Evolutionary conservation across 2,329 filamentous ascomycete genomes (phyloP), one percentile per base, ranked within the genome.

Genomic region (Ceratocystis cacaofunesta): DNA sequence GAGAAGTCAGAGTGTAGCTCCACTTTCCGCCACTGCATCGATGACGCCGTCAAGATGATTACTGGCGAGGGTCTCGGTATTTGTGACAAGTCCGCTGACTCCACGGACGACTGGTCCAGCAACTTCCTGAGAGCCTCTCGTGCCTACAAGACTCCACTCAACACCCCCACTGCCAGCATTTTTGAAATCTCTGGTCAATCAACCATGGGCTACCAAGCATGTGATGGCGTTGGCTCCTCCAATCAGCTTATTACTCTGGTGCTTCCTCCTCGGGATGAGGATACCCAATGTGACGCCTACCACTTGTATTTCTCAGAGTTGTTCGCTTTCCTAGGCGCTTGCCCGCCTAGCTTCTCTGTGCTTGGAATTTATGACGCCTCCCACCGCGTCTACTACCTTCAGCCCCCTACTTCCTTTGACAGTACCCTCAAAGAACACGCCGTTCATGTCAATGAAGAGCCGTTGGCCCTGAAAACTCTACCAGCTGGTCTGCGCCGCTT

Each of bases 1-100:
- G 66, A 68, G 46, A 65, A 65, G 50, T 65, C 63, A 12, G 66
- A 68, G 30, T 67, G 66, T 65, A 67, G 66, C 48, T 66, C 66
- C 4, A 66, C 63, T 8, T 68, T 68, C 36, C 64, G 66, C 44
- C 61, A 68, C 19, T 61, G 66, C 28, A 62, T 68, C 41, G 66
- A 68, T 48, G 60, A 68, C 48, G 61, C 66, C 30, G 66, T 68
- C 41, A 68, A 65, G 64, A 41, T 63, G 12, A 65, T 68, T 32
- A 68, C 64, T 55, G 66, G 66, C 41, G 52, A 58, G 25, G 66
- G 63, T 22, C 61, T 65, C n/a, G 43, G 48, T 22, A 64, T 64
- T 55, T 43, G 46, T n/a, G 17, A 25, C 52, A 57, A 55, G 17
- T 52, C 61, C 17, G 25, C 63, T 15, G 63, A 62, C 17, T 25